phyloP scores from a whole-genome alignment of 257 asterid genomes.

The Solanum piurae region DNA sequence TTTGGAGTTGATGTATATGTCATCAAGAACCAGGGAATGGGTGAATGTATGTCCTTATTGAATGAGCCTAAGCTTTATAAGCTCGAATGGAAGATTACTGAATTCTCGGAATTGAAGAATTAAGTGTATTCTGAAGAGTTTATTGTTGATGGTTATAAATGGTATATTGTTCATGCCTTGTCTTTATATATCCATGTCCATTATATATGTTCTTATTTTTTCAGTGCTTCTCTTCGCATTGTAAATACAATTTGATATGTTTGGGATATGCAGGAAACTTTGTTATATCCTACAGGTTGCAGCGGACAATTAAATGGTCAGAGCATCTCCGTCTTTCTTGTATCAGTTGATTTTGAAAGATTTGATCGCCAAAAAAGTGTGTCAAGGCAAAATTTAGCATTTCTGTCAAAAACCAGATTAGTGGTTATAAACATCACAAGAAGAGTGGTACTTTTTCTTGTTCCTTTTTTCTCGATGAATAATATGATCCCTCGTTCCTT shows the following conservation, averaged over 20 bases:
- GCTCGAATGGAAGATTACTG: neutral
- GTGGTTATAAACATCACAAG: neutral
- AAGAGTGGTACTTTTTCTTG: neutral
- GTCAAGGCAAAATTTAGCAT: neutral
- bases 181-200: no score
- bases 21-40: neutral
- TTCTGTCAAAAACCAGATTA: neutral
- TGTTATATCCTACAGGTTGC: neutral
- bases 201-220: no score
- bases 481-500: no score
- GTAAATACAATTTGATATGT: no score
- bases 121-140: neutral
- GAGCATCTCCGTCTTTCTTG: neutral
- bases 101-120: neutral
- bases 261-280: neutral
- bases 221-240: no score
- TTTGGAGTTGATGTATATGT: neutral
- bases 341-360: neutral
- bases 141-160: neutral
- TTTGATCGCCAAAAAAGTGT: neutral
- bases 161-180: neutral
- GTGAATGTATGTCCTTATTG: neutral
- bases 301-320: neutral
- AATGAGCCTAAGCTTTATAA: neutral
- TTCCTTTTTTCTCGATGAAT: no score